These are phyloP conservation scores for Galium porrigens DNA, from an alignment of 305 asterid genomes.

Conservation along the genomic window DNA sequence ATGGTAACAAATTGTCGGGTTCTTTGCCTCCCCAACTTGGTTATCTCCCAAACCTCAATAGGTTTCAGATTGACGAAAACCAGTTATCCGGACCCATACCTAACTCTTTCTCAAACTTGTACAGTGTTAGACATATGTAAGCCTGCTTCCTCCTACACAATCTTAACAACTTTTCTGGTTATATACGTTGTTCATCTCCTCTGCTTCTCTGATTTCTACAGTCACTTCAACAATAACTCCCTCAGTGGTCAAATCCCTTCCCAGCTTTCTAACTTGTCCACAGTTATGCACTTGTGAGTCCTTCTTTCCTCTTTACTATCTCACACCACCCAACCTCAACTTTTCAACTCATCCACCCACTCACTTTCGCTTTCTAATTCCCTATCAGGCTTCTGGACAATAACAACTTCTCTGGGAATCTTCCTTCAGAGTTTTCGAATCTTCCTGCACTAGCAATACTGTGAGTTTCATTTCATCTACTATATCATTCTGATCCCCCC, in stretches of 20 bases:
- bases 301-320: background rate
- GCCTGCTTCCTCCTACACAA: slow-evolving; percentile 7
- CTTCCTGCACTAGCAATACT: slow-evolving; percentile 24
- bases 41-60: slow-evolving; percentile 24
- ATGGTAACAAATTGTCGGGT: slow-evolving; percentile 35
- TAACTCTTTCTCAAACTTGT: slow-evolving; percentile 24
- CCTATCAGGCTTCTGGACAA: slow-evolving; percentile 35
- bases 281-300: slow-evolving; percentile 34
- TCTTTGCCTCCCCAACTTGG: slow-evolving; percentile 35
- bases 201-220: slow-evolving; percentile 17
- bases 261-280: slow-evolving; percentile 26
- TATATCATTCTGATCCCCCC: too few species aligned
- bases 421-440: slow-evolving; percentile 28
- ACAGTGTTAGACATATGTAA: slow-evolving; percentile 28
- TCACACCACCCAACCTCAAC: background rate
- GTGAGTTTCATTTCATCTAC: slow-evolving; percentile 19
- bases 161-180: background rate
- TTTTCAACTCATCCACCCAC: too few species aligned
- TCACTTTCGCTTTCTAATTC: too few species aligned
- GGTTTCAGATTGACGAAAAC: slow-evolving; percentile 37
- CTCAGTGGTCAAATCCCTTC: slow-evolving; percentile 38
- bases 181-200: slow-evolving; percentile 6
- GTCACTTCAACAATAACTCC: slow-evolving; percentile 42
- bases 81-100: slow-evolving; percentile 36
- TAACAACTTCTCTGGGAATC: slow-evolving; percentile 32